Percentiles rank a stretch among this genome's conserved stretches.
phyloP scores from a whole-genome alignment of 2,329 filamentous ascomycete species.

The Davidsoniella eucalypti region DNA sequence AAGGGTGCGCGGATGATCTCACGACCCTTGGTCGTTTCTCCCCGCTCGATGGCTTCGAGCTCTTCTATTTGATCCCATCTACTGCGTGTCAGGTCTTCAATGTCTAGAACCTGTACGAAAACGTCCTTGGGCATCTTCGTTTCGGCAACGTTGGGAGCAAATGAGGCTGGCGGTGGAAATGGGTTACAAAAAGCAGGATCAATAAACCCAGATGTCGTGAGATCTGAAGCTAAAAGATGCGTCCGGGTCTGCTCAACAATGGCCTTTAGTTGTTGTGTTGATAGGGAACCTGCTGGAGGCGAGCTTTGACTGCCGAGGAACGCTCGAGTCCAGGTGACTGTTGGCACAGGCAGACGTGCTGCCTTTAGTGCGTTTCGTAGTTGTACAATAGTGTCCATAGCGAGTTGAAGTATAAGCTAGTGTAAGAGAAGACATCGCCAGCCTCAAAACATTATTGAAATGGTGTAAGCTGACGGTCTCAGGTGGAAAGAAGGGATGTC shows the following conservation, averaged over 20 bases:
- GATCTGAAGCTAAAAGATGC: conserved; percentile 62
- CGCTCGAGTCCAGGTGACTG: conserved; percentile 42
- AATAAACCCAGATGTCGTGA: conserved; percentile 43
- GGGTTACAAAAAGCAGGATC: conserved; percentile 23
- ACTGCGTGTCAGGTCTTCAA: conserved; percentile 66
- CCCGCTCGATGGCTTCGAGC: conserved; percentile 55
- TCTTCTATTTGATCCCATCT: conserved; percentile 79
- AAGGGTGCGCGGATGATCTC: conserved; percentile 59
- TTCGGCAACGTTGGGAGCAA: conserved; percentile 36
- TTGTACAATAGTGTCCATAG: conserved; percentile 27
- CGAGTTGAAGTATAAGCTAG: neutral
- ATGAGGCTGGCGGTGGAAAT: conserved; percentile 38
- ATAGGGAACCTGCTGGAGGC: too few species aligned
- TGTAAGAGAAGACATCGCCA: neutral
- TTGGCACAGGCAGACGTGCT: conserved; percentile 37
- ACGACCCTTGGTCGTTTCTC: conserved; percentile 57
- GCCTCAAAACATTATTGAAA: too few species aligned
- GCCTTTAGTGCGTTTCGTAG: conserved; percentile 32
- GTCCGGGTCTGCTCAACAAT: conserved; percentile 66
- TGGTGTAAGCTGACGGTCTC: too few species aligned
- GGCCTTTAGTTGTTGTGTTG: too few species aligned
- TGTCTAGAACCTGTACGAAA: conserved; percentile 66
- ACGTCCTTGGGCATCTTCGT: conserved; percentile 42
- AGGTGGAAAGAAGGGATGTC: neutral
- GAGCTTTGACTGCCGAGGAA: conserved; percentile 35